Percentiles rank a stretch among this genome's conserved stretches.
Conservation (phyloP, 2,329 filamentous ascomycete species). For the Stagonosporopsis tanaceti region DNA sequence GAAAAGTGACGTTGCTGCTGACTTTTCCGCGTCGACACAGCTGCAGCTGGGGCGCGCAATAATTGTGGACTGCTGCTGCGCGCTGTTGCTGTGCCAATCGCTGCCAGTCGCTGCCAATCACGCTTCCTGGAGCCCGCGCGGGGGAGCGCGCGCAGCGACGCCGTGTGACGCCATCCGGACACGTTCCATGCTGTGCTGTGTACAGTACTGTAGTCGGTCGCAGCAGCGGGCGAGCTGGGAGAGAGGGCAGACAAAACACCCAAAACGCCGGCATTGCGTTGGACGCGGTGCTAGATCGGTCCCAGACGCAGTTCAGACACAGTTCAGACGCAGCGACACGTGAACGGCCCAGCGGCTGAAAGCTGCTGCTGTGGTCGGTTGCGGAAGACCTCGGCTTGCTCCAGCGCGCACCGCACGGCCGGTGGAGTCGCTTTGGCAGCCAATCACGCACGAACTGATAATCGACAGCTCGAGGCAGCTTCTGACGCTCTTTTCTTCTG, state of each 20-base stretch:
- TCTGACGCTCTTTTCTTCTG: slow-evolving; percentile 48
- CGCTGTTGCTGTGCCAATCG: slow-evolving; percentile 23
- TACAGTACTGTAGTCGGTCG: background rate
- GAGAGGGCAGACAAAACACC: background rate
- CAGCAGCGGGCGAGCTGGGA: background rate
- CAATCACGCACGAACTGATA: slow-evolving; percentile 43
- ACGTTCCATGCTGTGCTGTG: background rate
- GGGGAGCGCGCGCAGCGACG: slow-evolving; percentile 10
- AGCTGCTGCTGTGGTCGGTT: slow-evolving; percentile 19
- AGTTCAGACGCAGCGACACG: slow-evolving; percentile 25
- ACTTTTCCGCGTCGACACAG: slow-evolving; percentile 26
- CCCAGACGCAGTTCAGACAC: background rate
- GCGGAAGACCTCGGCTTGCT: slow-evolving; percentile 34
- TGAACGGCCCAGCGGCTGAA: slow-evolving; percentile 16
- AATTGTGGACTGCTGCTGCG: slow-evolving; percentile 14
- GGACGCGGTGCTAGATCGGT: background rate
- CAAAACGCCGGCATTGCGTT: background rate
- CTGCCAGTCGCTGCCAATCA: slow-evolving; percentile 18
- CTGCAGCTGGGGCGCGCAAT: slow-evolving; percentile 23
- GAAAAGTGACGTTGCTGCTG: slow-evolving; percentile 22
- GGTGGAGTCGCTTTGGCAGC: slow-evolving; percentile 30
- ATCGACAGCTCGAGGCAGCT: slow-evolving; percentile 40
- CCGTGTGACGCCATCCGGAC: slow-evolving; percentile 13
- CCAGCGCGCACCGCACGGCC: slow-evolving; percentile 27
- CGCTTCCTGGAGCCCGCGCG: slow-evolving; percentile 7